Evolutionary conservation across 805 yeast genomes (phyloP).

Genomic region (Candida insectalens): DNA sequence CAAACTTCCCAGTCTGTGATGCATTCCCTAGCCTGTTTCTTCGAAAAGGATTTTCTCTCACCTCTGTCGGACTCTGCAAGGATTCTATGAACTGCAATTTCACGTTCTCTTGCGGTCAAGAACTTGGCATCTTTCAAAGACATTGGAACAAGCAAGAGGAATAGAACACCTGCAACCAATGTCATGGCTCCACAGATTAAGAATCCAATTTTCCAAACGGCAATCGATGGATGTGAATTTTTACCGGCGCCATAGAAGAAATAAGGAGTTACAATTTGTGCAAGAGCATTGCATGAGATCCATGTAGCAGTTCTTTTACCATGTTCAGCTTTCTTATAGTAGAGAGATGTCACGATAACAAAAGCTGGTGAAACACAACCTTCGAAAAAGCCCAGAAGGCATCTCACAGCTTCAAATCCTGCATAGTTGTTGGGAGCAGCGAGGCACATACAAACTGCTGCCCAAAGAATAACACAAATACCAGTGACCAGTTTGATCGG

Average conservation of each 20-base stretch:
- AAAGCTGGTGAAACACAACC: conserved; percentile 48
- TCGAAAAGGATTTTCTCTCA: conserved; percentile 45
- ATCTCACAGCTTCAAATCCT: conserved; percentile 36
- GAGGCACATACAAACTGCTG: conserved; percentile 42
- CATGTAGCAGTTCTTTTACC: conserved; percentile 24
- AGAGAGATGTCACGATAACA: conserved; percentile 44
- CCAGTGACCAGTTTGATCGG: conserved; percentile 45
- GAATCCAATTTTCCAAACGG: conserved; percentile 52
- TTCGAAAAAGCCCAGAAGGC: conserved; percentile 41
- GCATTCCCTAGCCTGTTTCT: conserved; percentile 46
- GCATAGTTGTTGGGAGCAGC: conserved; percentile 31
- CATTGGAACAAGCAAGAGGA: conserved; percentile 25
- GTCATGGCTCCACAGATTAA: conserved; percentile 51
- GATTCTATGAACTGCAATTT: conserved; percentile 45
- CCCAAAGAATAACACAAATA: conserved; percentile 49
- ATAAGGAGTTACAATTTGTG: conserved; percentile 35
- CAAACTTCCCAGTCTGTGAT: conserved; percentile 42
- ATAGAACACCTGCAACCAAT: conserved; percentile 17
- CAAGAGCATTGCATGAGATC: conserved; percentile 34
- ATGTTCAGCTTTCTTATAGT: conserved; percentile 42
- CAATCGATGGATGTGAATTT: conserved; percentile 27
- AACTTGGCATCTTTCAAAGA: conserved; percentile 37
- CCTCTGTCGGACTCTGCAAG: conserved; percentile 16
- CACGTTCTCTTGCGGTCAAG: conserved; percentile 28
- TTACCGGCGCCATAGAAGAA: conserved; percentile 44